Evolutionary conservation across 2,329 filamentous ascomycete genomes (phyloP).

Genomic region (Leptographium galeiforme): DNA sequence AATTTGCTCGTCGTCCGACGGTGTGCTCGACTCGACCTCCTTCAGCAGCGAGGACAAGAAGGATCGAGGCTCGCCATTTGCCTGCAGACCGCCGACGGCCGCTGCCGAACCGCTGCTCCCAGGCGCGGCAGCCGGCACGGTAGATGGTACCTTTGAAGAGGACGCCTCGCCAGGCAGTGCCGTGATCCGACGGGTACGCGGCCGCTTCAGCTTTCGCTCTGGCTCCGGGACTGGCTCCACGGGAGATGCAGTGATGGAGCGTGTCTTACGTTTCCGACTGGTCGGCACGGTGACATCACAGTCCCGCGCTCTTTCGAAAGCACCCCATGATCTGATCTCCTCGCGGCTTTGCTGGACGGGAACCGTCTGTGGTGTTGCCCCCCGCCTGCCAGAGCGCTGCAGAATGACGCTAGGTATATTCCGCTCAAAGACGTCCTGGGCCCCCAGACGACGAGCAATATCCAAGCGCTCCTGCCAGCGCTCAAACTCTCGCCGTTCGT

Average conservation of each 20-base stretch:
- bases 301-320: constrained; percentile 73
- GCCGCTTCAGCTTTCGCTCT: constrained; percentile 76
- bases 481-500: constrained; percentile 42
- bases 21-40: constrained; percentile 62
- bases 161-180: constrained; percentile 33
- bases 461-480: constrained; percentile 76
- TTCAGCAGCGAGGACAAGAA: constrained; percentile 78
- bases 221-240: constrained; percentile 55
- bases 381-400: constrained; percentile 38
- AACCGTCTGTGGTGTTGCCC: constrained; percentile 21
- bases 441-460: constrained; percentile 69
- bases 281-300: constrained; percentile 35
- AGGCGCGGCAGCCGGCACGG: neutral
- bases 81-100: neutral
- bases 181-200: constrained; percentile 58
- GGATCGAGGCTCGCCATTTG: constrained; percentile 45
- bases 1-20: constrained; percentile 43
- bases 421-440: constrained; percentile 56
- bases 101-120: neutral
- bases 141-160: constrained; percentile 11
- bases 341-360: constrained; percentile 54
- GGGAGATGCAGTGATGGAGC: constrained; percentile 59
- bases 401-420: constrained; percentile 44
- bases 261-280: constrained; percentile 59
- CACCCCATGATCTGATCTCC: constrained; percentile 77